Evolutionary conservation across 108 stramenopile genomes (phyloP).

Genomic region (Nitzschia sp.): DNA sequence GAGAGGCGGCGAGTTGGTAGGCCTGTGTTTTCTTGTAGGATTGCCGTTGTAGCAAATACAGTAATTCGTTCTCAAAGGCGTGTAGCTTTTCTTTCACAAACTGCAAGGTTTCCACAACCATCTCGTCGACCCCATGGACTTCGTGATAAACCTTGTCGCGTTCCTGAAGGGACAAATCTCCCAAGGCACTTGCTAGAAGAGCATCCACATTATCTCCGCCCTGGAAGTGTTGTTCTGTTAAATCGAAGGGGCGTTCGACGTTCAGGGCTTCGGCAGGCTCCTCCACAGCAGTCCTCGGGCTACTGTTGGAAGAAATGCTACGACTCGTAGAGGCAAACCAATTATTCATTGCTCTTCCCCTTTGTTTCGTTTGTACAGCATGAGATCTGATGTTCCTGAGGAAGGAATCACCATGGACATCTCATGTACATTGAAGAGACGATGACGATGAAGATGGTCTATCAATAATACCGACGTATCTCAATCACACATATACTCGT

Average conservation of each 20-base stretch:
- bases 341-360: background rate
- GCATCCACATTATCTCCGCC: background rate
- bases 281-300: background rate
- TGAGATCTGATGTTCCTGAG: too few species aligned
- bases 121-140: slow-evolving; percentile 15
- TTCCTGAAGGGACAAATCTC: slow-evolving; percentile 4
- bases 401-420: too few species aligned
- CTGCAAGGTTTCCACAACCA: background rate
- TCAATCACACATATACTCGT: too few species aligned
- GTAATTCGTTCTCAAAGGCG: background rate
- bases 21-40: background rate
- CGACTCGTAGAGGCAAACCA: background rate
- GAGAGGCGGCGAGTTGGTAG: background rate
- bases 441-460: too few species aligned
- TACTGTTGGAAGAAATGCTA: background rate
- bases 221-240: background rate
- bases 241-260: background rate
- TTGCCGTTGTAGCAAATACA: background rate
- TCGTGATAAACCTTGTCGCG: slow-evolving; percentile 18
- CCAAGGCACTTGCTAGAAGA: slow-evolving; percentile 5
- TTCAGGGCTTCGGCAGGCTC: background rate
- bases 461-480: too few species aligned
- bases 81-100: slow-evolving; percentile 4
- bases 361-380: too few species aligned
- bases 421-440: too few species aligned